Evolutionary conservation across 2,329 filamentous ascomycete genomes (phyloP).

Genomic region (Venturia oleaginea): DNA sequence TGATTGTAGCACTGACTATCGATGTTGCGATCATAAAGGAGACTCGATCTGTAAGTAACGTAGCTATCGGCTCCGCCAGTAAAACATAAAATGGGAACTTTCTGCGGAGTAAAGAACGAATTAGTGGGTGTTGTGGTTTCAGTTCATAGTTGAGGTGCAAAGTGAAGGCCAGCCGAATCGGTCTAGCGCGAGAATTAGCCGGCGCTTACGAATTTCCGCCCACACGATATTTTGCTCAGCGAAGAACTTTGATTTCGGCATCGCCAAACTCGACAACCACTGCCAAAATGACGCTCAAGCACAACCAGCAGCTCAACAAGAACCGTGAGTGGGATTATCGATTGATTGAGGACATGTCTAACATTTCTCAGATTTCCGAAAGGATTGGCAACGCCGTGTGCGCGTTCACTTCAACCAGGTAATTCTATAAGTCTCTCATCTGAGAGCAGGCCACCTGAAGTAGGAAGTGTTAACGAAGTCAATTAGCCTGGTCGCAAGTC

Average conservation of each 20-base stretch:
- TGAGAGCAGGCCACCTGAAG: conserved; percentile 45
- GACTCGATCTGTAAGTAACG: too few relatives aligned
- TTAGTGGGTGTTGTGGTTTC: neutral
- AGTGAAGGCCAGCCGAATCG: neutral
- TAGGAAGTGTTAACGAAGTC: conserved; percentile 26
- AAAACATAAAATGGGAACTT: too few relatives aligned
- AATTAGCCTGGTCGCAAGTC: conserved; percentile 89
- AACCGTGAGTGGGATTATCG: conserved; percentile 47
- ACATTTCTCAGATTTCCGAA: conserved; percentile 73
- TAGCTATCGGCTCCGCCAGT: too few relatives aligned
- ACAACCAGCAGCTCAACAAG: conserved; percentile 97
- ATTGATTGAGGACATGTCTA: conserved; percentile 20
- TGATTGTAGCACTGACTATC: too few relatives aligned
- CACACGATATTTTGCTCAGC: neutral
- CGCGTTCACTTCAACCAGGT: conserved; percentile 99
- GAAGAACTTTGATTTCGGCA: neutral
- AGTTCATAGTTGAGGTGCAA: neutral
- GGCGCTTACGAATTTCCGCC: neutral
- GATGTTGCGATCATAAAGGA: too few relatives aligned
- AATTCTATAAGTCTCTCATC: conserved; percentile 45
- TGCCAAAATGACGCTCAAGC: conserved; percentile 73
- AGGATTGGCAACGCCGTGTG: conserved; percentile 99
- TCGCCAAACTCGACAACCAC: neutral
- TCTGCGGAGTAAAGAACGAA: too few relatives aligned
- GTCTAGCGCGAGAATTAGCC: neutral